Percentiles rank a stretch among this genome's conserved stretches.
Evolutionary conservation across 768 basidiomycete species (phyloP).

Genomic region (Serendipita sp.): DNA sequence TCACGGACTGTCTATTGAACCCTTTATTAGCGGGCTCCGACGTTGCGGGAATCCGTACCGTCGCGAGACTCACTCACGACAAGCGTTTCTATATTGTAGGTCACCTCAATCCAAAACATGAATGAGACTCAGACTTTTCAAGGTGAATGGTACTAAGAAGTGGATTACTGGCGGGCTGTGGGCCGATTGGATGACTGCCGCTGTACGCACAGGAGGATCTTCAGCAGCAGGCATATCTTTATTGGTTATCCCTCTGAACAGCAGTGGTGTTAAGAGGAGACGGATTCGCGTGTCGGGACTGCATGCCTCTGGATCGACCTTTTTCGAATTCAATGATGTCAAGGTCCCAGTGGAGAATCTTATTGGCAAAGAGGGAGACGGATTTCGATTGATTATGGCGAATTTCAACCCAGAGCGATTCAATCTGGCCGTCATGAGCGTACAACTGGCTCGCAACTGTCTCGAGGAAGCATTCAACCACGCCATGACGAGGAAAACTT

Average conservation of each 20-base stretch:
- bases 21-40: constrained; percentile 11
- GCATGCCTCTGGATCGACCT: constrained; percentile 12
- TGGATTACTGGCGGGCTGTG: constrained; percentile 15
- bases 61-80: constrained; percentile 2
- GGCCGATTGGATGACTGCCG: constrained; percentile 18
- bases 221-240: constrained; percentile 12
- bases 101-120: not conserved
- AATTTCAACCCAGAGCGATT: constrained; percentile 16
- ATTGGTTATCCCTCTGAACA: constrained; percentile 13
- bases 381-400: constrained; percentile 16
- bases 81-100: constrained; percentile 7
- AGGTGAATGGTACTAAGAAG: constrained; percentile 11
- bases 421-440: constrained; percentile 5
- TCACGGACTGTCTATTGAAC: not conserved
- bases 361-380: constrained; percentile 15
- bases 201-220: constrained; percentile 18
- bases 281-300: constrained; percentile 12
- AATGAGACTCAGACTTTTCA: not conserved
- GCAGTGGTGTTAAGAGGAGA: constrained; percentile 10
- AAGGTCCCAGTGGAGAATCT: constrained; percentile 17
- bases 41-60: constrained; percentile 10
- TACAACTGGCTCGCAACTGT: constrained; percentile 6
- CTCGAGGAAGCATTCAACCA: constrained; percentile 10
- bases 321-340: constrained; percentile 15
- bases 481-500: constrained; percentile 10